Evolutionary conservation across 208 protist genomes (phyloP).

Genomic region (Trypanosomatidae sp.): DNA sequence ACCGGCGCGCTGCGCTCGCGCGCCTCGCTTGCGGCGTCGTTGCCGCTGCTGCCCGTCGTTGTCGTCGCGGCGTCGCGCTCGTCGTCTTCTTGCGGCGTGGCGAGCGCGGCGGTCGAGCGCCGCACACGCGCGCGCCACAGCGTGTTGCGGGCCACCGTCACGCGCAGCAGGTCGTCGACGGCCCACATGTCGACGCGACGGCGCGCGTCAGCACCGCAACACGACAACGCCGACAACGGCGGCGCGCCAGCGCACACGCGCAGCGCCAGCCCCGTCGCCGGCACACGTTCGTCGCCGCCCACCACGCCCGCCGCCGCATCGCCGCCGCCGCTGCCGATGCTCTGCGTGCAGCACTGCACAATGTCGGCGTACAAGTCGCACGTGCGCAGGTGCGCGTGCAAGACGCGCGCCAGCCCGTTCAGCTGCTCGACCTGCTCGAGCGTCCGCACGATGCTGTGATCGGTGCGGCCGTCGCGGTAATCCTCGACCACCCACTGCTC

Average conservation of each 20-base stretch:
- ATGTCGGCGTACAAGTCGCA: constrained; percentile 20
- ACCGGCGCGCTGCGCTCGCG: too few relatives aligned
- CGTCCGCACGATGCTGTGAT: constrained; percentile 17
- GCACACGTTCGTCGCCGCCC: constrained; percentile 5
- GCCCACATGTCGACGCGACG: constrained; percentile 10
- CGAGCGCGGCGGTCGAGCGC: neutral
- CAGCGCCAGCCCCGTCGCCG: too few relatives aligned
- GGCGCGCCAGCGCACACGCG: too few relatives aligned
- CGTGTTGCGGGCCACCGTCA: constrained; percentile 13
- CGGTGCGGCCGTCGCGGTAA: constrained; percentile 18
- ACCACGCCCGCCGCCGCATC: too few relatives aligned
- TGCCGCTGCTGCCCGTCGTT: neutral
- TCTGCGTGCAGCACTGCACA: constrained; percentile 14
- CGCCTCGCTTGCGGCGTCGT: neutral
- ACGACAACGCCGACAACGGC: too few relatives aligned
- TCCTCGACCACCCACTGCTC: constrained; percentile 33
- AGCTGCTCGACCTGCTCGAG: constrained; percentile 22
- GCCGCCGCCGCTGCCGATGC: too few relatives aligned
- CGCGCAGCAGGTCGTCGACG: constrained; percentile 17
- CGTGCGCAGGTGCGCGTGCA: constrained; percentile 22
- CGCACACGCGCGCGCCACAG: constrained; percentile 6
- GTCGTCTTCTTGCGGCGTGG: neutral
- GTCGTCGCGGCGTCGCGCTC: neutral
- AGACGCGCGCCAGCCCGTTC: constrained; percentile 21
- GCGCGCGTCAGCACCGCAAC: too few relatives aligned